Evolutionary conservation across 176 grass and related monocot genomes (phyloP).

Genomic region (Typha latifolia): DNA sequence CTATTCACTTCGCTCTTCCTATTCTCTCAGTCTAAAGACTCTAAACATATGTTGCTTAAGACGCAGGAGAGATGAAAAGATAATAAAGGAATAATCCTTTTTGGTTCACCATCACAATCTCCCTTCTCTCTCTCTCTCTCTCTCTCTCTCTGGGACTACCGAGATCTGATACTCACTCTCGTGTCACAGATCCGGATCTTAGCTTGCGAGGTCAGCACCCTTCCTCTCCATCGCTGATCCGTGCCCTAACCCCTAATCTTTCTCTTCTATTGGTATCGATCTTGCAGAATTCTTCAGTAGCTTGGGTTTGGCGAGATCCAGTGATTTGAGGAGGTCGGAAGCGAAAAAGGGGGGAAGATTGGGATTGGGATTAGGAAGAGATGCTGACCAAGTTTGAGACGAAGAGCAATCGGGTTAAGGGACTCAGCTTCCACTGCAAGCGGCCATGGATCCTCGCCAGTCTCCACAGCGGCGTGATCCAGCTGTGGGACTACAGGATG

Average conservation of each 20-base stretch:
- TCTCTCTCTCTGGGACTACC: neutral
- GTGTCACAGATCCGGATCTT: slow-evolving; percentile 5
- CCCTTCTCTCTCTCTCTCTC: no score
- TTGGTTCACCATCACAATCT: no score
- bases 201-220: slow-evolving; percentile 8
- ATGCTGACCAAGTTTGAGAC: slow-evolving; percentile 99
- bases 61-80: no score
- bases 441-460: slow-evolving; percentile 81
- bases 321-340: no score
- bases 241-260: neutral
- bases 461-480: slow-evolving; percentile 89
- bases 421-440: slow-evolving; percentile 82
- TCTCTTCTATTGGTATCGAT: neutral
- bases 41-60: no score
- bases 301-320: neutral
- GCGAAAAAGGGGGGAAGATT: no score
- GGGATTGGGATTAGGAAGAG: slow-evolving; percentile 1
- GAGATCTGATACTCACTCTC: slow-evolving; percentile 4
- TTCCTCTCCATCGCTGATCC: slow-evolving; percentile 5
- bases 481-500: slow-evolving; percentile 95
- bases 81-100: no score
- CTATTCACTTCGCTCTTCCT: no score
- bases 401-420: slow-evolving; percentile 99
- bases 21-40: no score
- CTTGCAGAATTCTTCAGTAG: neutral